Percentiles rank a stretch among this genome's conserved stretches.
These are phyloP conservation scores for Cylindrotheca closterium DNA, from an alignment of 108 stramenopile species.

Conservation along the genomic window DNA sequence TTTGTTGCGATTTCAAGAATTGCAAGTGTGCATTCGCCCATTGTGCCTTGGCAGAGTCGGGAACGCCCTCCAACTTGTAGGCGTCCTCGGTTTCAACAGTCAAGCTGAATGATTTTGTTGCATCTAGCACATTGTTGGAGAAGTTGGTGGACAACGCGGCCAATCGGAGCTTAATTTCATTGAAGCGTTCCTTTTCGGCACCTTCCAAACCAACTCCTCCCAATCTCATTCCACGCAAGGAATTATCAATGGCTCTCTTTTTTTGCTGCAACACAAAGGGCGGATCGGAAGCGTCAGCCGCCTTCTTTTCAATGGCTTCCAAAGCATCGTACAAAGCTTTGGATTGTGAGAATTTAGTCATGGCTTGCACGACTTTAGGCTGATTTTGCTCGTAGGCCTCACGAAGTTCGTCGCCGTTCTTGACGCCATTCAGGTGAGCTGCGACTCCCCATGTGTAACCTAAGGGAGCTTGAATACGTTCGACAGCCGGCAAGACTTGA, in stretches of 20 bases:
- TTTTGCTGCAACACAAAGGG: conserved; percentile 65
- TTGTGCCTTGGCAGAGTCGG: conserved; percentile 86
- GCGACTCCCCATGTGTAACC: conserved; percentile 97
- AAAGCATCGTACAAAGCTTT: conserved; percentile 91
- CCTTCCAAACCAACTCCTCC: conserved; percentile 94
- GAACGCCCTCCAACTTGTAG: conserved; percentile 83
- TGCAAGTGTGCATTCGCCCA: conserved; percentile 81
- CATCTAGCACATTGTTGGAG: conserved; percentile 96
- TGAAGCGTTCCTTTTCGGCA: conserved; percentile 88
- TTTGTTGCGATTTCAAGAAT: conserved; percentile 38
- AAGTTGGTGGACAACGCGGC: conserved; percentile 89
- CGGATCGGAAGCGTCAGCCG: conserved; percentile 33
- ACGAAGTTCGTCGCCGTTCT: conserved; percentile 93
- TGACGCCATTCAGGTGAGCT: conserved; percentile 95
- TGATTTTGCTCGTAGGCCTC: conserved; percentile 91
- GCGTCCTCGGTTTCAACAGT: conserved; percentile 69
- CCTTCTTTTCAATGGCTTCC: conserved; percentile 48
- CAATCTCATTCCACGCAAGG: conserved; percentile 79
- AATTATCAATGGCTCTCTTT: conserved; percentile 77
- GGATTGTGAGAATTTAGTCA: conserved; percentile 88
- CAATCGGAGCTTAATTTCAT: conserved; percentile 89
- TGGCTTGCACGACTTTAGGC: conserved; percentile 87
- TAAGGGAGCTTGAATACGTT: conserved; percentile 71
- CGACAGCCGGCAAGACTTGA: conserved; percentile 76
- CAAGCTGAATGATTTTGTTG: conserved; percentile 90